A percentile compares a stretch with the other conserved stretches of the same genome.
These are phyloP conservation scores for Blumeriella jaapii DNA, from an alignment of 2,329 filamentous ascomycete species.

Conservation along the genomic window DNA sequence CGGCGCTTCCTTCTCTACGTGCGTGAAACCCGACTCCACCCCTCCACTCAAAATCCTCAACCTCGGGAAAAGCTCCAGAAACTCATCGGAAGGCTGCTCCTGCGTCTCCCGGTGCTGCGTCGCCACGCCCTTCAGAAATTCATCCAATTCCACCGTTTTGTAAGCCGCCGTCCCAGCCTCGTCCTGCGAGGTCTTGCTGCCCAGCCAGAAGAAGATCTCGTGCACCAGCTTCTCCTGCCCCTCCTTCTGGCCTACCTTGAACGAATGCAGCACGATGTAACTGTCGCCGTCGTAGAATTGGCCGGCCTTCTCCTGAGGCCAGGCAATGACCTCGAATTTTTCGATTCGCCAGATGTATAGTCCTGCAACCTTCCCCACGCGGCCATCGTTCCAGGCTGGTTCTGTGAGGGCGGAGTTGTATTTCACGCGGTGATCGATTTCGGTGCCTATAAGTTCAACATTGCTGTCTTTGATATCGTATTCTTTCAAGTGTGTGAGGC, in stretches of 20 bases:
- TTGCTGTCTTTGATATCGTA: conserved; percentile 60
- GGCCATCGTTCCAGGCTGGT: conserved; percentile 53
- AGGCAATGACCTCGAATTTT: conserved; percentile 51
- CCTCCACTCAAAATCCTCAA: conserved; percentile 50
- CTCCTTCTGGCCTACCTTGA: conserved; percentile 37
- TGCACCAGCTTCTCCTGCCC: conserved; percentile 40
- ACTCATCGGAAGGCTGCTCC: conserved; percentile 36
- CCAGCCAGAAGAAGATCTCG: conserved; percentile 62
- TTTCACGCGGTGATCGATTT: conserved; percentile 57
- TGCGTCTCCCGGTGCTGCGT: conserved; percentile 57
- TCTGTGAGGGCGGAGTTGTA: conserved; percentile 53
- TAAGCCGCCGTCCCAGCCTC: conserved; percentile 59
- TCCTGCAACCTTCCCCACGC: conserved; percentile 40
- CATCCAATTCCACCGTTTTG: conserved; percentile 60
- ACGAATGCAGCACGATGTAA: conserved; percentile 53
- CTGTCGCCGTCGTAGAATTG: conserved; percentile 58
- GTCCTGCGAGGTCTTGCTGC: conserved; percentile 52
- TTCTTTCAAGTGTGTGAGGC: conserved; percentile 49
- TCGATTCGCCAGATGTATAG: conserved; percentile 57
- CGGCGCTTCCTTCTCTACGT: conserved; percentile 40
- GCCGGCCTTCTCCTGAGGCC: conserved; percentile 44
- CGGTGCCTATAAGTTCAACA: conserved; percentile 50
- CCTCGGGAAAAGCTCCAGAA: conserved; percentile 47
- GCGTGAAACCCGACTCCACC: conserved; percentile 49
- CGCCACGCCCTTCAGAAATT: conserved; percentile 49